Base-by-base conservation (phyloP, 2,329 filamentous ascomycete species). In the Colletotrichum scovillei region DNA sequence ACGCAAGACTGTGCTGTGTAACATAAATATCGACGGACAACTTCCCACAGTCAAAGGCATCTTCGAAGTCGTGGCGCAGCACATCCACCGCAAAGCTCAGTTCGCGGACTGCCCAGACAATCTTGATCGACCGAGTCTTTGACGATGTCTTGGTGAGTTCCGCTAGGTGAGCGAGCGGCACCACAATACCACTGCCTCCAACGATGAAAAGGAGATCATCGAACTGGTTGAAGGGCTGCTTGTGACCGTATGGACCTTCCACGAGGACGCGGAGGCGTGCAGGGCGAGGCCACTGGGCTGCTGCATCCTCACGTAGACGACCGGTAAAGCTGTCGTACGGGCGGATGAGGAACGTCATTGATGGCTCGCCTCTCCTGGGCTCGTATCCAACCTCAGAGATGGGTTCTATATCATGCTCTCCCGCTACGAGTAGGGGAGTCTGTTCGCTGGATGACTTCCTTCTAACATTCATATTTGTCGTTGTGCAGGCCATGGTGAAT, bases 41-140 rank as follows among this genome's bases (percentile, higher is more conserved):
- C 28, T 79, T 81, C 0, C 76, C 72, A 24, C 76, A 76, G 1
- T 78, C 77, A 0, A 83, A 46, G 0, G 78, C 76, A 0, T 79
- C 77, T 28, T 76, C 73, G 1, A 86, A 77, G 56, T 86, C 82
- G 0, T 76, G 78, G 0, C 73, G 67, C 1, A 86, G 49, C 0
- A 85, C 80, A 0, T 83, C 81, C 0, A 76, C 73, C 0, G 82
- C 83, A 6, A 87, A 82, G 0, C 75, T 79, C 0, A 81, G 75
- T 75, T 87, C 84, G 16, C 85, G 80, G 0, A 85, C 83, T 2
- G 85, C 83, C 85, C 85, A 87, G 73, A 86, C 79, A 4, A 87
- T 78, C 16, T 79, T 80, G 0, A 85, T 75, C 0, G 77, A 77
- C 26, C 74, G 76, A 0, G 78, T 76, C 1, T 67, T 65, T 4